Percentiles rank a stretch among this genome's conserved stretches.
Evolutionary conservation across 1,139 yeast genomes (phyloP).

Genomic region (Geotrichum siamense): DNA sequence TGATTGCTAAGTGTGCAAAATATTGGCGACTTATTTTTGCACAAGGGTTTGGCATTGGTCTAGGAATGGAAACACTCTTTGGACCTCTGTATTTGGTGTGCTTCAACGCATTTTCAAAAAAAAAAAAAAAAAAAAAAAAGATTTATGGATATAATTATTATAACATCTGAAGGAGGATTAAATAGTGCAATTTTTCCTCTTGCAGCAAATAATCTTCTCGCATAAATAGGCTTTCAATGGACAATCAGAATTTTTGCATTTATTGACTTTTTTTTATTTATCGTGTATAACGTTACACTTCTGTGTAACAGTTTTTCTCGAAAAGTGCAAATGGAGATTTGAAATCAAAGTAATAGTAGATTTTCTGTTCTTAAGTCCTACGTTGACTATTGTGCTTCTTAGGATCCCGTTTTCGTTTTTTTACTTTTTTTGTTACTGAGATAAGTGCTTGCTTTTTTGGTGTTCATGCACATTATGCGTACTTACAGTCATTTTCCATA

Average conservation of each 20-base stretch:
- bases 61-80: slow-evolving; percentile 34
- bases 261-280: slow-evolving; percentile 10
- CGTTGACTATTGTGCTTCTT: slow-evolving; percentile 12
- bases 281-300: slow-evolving; percentile 4
- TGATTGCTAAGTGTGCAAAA: slow-evolving; percentile 43
- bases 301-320: slow-evolving; percentile 14
- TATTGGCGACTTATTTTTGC: slow-evolving; percentile 48
- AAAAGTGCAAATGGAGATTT: slow-evolving; percentile 5
- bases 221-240: slow-evolving; percentile 43
- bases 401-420: slow-evolving; percentile 15
- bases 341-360: slow-evolving; percentile 7
- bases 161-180: slow-evolving; percentile 50
- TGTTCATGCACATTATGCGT: slow-evolving; percentile 13
- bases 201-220: slow-evolving; percentile 33
- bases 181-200: slow-evolving; percentile 52
- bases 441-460: slow-evolving; percentile 13
- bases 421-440: slow-evolving; percentile 13
- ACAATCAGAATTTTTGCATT: slow-evolving; percentile 40
- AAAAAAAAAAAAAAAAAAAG: slow-evolving; percentile 44
- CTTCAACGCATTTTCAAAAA: slow-evolving; percentile 36
- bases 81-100: slow-evolving; percentile 17
- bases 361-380: slow-evolving; percentile 13
- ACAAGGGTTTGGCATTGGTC: slow-evolving; percentile 44
- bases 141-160: slow-evolving; percentile 48
- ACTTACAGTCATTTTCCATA: slow-evolving; percentile 14